These are phyloP conservation scores for Fusarium sp. DNA, from an alignment of 2,329 filamentous ascomycete species.

Conservation along the genomic window DNA sequence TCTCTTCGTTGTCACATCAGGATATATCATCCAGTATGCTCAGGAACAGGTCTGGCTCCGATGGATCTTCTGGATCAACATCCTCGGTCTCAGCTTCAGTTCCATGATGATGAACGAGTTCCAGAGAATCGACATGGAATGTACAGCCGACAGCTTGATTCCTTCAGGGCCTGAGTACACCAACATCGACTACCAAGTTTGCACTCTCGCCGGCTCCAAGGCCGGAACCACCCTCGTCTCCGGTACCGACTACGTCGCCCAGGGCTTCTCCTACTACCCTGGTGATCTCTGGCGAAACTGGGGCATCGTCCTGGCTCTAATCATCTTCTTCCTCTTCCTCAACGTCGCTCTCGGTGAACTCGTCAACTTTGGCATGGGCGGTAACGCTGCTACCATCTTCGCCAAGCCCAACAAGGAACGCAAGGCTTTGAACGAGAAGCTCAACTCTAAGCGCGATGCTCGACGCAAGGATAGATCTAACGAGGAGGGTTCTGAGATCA, in stretches of 20 bases:
- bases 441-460: conserved; percentile 68
- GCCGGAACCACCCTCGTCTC: conserved; percentile 72
- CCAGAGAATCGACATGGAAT: conserved; percentile 73
- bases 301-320: conserved; percentile 81
- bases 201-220: conserved; percentile 78
- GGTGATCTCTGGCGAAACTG: conserved; percentile 84
- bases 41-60: conserved; percentile 79
- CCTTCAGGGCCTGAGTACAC: conserved; percentile 77
- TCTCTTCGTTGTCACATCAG: conserved; percentile 82
- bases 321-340: conserved; percentile 77
- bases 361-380: conserved; percentile 81
- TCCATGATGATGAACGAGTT: conserved; percentile 92
- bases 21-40: conserved; percentile 85
- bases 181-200: conserved; percentile 80
- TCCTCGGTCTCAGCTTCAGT: conserved; percentile 79
- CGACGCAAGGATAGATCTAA: conserved; percentile 61
- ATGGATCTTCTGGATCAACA: conserved; percentile 84
- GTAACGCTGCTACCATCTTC: conserved; percentile 84
- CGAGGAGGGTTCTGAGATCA: conserved; percentile 61
- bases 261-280: conserved; percentile 74
- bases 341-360: conserved; percentile 85
- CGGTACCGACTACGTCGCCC: conserved; percentile 75
- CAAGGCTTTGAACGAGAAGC: conserved; percentile 71
- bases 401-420: conserved; percentile 75
- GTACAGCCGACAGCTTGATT: conserved; percentile 74